A percentile compares a stretch with the other conserved stretches of the same genome.
Evolutionary conservation across 345 rosid genomes (phyloP).

Genomic region (Citrus maxima): DNA sequence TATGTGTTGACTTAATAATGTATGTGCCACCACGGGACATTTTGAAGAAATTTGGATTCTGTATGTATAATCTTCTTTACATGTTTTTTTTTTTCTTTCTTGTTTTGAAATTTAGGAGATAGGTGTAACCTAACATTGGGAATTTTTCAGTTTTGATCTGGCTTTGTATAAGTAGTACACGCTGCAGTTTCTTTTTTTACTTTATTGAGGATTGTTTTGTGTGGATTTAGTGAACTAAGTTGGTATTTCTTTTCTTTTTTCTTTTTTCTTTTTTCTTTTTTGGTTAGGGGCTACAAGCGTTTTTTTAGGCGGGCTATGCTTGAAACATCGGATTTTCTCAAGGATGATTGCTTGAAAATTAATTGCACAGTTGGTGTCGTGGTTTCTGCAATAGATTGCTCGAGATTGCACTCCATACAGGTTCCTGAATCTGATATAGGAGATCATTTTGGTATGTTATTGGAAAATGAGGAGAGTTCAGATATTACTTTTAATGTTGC

Average conservation of each 20-base stretch:
- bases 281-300: constrained; percentile 87
- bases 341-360: constrained; percentile 86
- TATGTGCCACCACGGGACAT: too few relatives aligned
- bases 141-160: not conserved
- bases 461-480: constrained; percentile 81
- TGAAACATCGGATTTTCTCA: constrained; percentile 79
- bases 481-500: constrained; percentile 73
- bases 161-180: not conserved
- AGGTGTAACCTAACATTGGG: not conserved
- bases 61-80: not conserved
- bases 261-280: constrained; percentile 7
- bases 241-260: not conserved
- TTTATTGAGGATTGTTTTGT: not conserved
- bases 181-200: not conserved
- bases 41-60: not conserved
- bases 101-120: not conserved
- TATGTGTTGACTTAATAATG: too few relatives aligned
- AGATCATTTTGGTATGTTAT: constrained; percentile 61
- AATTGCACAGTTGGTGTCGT: constrained; percentile 95
- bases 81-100: not conserved
- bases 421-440: constrained; percentile 94
- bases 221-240: not conserved
- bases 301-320: constrained; percentile 72
- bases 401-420: constrained; percentile 72
- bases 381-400: constrained; percentile 77